Conservation (phyloP, 768 basidiomycete species). For the Rhodotorula diobovata region DNA sequence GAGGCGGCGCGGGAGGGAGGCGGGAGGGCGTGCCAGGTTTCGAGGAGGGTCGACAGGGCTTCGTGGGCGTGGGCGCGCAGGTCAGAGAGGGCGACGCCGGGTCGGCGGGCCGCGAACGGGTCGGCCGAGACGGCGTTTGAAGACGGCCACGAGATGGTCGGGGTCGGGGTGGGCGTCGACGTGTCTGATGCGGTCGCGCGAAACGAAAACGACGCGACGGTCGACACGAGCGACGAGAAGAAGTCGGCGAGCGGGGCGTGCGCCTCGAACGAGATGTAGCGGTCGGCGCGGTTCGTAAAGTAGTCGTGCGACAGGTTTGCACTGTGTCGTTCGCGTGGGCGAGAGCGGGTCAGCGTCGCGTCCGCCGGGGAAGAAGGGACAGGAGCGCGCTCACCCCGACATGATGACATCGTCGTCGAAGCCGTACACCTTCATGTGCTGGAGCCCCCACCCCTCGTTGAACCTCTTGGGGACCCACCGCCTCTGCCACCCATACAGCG, state of each 20-base stretch:
- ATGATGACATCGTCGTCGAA: slow-evolving; percentile 88
- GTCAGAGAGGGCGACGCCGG: background rate
- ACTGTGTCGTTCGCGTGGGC: slow-evolving; percentile 50
- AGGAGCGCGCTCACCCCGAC: slow-evolving; percentile 63
- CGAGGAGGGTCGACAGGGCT: background rate
- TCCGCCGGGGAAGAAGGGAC: background rate
- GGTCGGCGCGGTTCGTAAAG: slow-evolving; percentile 90
- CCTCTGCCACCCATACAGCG: slow-evolving; percentile 67
- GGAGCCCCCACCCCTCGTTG: slow-evolving; percentile 98
- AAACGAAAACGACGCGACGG: slow-evolving; percentile 70
- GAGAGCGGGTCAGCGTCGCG: background rate
- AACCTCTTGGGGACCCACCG: slow-evolving; percentile 80
- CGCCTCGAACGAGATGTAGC: slow-evolving; percentile 70
- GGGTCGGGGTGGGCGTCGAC: slow-evolving; percentile 5
- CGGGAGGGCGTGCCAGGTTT: background rate
- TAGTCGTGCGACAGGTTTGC: slow-evolving; percentile 91
- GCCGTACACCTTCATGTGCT: slow-evolving; percentile 96
- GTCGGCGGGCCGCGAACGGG: slow-evolving; percentile 1
- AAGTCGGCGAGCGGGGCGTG: slow-evolving; percentile 70
- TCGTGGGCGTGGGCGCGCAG: background rate
- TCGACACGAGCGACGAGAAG: slow-evolving; percentile 70
- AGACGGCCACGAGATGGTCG: slow-evolving; percentile 24
- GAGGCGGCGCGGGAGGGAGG: background rate
- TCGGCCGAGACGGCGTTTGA: slow-evolving; percentile 1
- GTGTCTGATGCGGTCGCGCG: slow-evolving; percentile 31